These are phyloP conservation scores for Immersiporthe knoxdaviesiana DNA, from an alignment of 2,329 filamentous ascomycete genomes.

Conservation along the genomic window DNA sequence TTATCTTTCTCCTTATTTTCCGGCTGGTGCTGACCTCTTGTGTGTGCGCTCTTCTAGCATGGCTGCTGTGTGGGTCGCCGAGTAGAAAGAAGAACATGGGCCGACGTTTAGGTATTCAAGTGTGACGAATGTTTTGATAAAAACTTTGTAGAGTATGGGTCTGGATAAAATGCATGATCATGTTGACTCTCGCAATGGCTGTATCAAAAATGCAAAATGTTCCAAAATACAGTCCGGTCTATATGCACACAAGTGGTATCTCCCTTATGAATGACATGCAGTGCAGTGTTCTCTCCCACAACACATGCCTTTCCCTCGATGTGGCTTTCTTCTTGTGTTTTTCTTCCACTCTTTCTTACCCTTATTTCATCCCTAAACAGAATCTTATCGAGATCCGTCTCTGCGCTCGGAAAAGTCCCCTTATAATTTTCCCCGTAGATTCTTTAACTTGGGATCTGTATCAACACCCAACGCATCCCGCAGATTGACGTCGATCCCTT, in stretches of 20 bases:
- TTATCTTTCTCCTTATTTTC: neutral
- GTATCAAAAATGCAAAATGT: neutral
- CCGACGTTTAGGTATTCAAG: neutral
- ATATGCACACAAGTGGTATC: neutral
- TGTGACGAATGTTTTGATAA: neutral
- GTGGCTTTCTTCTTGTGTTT: too few species aligned
- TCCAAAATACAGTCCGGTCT: neutral
- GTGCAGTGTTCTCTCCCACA: neutral
- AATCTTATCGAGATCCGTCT: neutral
- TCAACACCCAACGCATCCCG: constrained; percentile 29
- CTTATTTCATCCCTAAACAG: neutral
- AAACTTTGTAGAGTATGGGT: neutral
- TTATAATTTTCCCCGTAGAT: constrained; percentile 28
- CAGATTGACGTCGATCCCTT: constrained; percentile 31
- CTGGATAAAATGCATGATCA: constrained; percentile 12
- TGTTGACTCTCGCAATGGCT: neutral
- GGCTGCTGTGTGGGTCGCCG: constrained; percentile 94
- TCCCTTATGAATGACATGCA: neutral
- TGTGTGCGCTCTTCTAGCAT: constrained; percentile 52
- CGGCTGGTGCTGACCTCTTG: neutral
- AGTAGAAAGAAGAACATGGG: constrained; percentile 59
- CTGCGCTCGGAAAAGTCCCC: neutral
- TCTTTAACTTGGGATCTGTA: constrained; percentile 30
- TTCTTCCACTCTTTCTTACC: neutral
- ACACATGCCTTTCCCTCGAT: neutral